These are phyloP conservation scores for Trichoderma erinaceum DNA, from an alignment of 495 filamentous ascomycete species.

Conservation along the genomic window DNA sequence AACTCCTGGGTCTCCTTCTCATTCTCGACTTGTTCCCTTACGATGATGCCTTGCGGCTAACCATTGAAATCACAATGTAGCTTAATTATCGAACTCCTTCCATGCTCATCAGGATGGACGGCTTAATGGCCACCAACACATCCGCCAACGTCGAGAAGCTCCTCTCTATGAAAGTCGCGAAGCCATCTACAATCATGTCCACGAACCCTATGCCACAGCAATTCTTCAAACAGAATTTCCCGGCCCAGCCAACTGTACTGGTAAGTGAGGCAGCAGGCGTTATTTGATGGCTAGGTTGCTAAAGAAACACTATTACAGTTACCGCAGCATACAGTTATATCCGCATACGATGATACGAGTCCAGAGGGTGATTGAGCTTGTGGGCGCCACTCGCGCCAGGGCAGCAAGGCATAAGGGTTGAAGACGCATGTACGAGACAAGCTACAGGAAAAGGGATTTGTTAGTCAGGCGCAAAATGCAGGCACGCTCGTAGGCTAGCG, in stretches of 20 bases:
- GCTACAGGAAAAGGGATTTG: neutral
- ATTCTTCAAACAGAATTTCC: neutral
- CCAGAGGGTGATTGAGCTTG: constrained; percentile 29
- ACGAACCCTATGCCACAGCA: neutral
- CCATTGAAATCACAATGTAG: constrained; percentile 17
- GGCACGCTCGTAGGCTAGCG: neutral
- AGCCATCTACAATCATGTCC: constrained; percentile 23
- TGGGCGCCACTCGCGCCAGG: constrained; percentile 19
- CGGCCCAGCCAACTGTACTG: constrained; percentile 24
- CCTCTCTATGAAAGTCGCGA: constrained; percentile 20
- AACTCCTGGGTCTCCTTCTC: too few relatives aligned
- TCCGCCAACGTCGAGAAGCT: constrained; percentile 32
- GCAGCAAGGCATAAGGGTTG: neutral
- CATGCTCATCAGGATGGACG: constrained; percentile 48
- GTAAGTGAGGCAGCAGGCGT: constrained; percentile 17
- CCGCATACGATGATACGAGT: neutral
- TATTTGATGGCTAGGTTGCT: neutral
- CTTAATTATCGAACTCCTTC: constrained; percentile 45
- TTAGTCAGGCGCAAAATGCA: neutral
- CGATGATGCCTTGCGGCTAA: neutral
- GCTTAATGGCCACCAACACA: constrained; percentile 30
- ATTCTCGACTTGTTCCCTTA: neutral
- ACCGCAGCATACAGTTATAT: constrained; percentile 24
- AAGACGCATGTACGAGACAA: neutral
- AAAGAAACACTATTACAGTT: neutral